Percentiles rank a stretch among this genome's conserved stretches.
Evolutionary conservation across 2,329 filamentous ascomycete genomes (phyloP).

Genomic region (Neofusicoccum sp.): DNA sequence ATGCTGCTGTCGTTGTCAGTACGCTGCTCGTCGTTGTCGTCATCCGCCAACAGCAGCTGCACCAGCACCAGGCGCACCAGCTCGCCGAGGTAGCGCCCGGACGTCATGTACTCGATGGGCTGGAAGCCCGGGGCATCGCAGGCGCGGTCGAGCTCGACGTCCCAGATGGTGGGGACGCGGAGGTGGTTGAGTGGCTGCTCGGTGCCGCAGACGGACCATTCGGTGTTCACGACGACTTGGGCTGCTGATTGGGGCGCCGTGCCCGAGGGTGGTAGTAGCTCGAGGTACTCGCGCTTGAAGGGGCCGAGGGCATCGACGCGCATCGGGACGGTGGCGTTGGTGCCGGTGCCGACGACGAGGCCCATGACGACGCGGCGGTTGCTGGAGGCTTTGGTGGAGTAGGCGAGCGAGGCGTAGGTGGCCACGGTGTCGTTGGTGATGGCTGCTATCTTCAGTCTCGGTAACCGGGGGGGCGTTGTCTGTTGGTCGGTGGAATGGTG

Average conservation of each 20-base stretch:
- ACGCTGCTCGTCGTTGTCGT: slow-evolving; percentile 47
- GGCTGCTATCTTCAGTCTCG: slow-evolving; percentile 67
- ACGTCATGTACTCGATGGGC: slow-evolving; percentile 81
- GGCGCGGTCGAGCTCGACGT: slow-evolving; percentile 62
- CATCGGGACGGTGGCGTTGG: slow-evolving; percentile 77
- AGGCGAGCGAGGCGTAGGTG: slow-evolving; percentile 74
- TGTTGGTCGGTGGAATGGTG: slow-evolving; percentile 26
- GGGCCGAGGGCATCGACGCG: slow-evolving; percentile 61
- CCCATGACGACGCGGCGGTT: slow-evolving; percentile 72
- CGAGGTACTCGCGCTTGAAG: slow-evolving; percentile 57
- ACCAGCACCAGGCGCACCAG: slow-evolving; percentile 68
- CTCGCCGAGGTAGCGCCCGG: slow-evolving; percentile 74
- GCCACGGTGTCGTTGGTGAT: slow-evolving; percentile 82
- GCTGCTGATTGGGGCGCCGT: slow-evolving; percentile 41
- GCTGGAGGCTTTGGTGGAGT: slow-evolving; percentile 61
- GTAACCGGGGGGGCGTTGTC: slow-evolving; percentile 44
- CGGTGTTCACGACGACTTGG: slow-evolving; percentile 75
- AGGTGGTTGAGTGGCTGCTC: slow-evolving; percentile 64
- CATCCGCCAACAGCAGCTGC: slow-evolving; percentile 50
- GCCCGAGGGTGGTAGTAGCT: slow-evolving; percentile 30
- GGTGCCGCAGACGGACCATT: slow-evolving; percentile 78
- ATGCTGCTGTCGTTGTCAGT: slow-evolving; percentile 20
- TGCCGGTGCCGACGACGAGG: slow-evolving; percentile 77
- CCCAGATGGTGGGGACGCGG: slow-evolving; percentile 68
- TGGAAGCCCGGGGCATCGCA: slow-evolving; percentile 74